Evolutionary conservation across 805 yeast species (phyloP).

Genomic region (Jamesozyma piceae): DNA sequence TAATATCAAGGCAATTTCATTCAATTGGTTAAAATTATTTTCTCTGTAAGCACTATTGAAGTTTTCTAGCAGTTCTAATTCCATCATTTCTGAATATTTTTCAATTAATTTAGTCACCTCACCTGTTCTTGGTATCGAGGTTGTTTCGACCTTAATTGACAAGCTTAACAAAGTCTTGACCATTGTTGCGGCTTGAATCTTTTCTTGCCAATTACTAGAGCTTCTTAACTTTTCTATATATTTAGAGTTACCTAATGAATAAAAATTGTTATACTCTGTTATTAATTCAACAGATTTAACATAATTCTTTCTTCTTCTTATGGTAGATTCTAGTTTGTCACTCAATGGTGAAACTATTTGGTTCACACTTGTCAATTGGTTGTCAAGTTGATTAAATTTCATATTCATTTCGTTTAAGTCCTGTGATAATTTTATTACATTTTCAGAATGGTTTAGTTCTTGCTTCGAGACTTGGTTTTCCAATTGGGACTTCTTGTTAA

Average conservation of each 20-base stretch:
- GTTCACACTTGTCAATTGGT: conserved; percentile 38
- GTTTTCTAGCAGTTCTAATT: conserved; percentile 53
- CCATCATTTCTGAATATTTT: conserved; percentile 69
- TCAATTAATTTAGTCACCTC: conserved; percentile 40
- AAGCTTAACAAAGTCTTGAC: conserved; percentile 57
- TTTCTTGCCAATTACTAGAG: conserved; percentile 44
- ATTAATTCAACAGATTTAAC: conserved; percentile 62
- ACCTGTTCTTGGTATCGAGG: conserved; percentile 38
- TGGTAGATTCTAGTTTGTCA: conserved; percentile 53
- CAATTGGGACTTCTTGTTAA: conserved; percentile 39
- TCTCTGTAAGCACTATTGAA: conserved; percentile 69
- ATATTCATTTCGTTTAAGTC: conserved; percentile 16
- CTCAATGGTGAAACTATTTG: conserved; percentile 61
- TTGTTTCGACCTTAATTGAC: conserved; percentile 54
- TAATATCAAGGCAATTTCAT: conserved; percentile 63
- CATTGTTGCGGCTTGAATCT: conserved; percentile 50
- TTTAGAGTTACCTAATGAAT: conserved; percentile 36
- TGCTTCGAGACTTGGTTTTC: conserved; percentile 48
- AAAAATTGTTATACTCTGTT: conserved; percentile 68
- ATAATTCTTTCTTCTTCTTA: conserved; percentile 66
- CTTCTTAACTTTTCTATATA: conserved; percentile 52
- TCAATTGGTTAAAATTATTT: conserved; percentile 61
- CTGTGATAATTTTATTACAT: conserved; percentile 39
- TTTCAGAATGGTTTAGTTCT: conserved; percentile 60
- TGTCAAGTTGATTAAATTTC: conserved; percentile 22